Conservation (phyloP, 495 filamentous ascomycete genomes). For the Pyrenula aspistea region DNA sequence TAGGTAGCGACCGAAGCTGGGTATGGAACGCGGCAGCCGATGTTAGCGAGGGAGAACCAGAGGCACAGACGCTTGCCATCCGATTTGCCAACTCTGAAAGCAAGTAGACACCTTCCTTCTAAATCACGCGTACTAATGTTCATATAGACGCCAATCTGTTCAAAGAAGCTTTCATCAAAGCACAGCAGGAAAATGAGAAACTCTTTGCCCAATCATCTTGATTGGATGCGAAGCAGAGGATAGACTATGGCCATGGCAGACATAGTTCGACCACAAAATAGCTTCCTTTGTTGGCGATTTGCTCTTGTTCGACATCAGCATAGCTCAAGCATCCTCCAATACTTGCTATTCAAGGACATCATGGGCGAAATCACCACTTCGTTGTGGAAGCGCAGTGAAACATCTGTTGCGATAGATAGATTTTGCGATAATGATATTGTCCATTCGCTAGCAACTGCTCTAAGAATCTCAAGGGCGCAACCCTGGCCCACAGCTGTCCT, state of each 20-base stretch:
- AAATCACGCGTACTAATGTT: slow-evolving; percentile 9
- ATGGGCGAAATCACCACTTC: no score
- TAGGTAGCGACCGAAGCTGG: slow-evolving; percentile 96
- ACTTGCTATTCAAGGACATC: slow-evolving; percentile 1
- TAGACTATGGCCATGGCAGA: no score
- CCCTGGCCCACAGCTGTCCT: no score
- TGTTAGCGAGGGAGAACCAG: slow-evolving; percentile 95
- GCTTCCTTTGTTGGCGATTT: background rate
- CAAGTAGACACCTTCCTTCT: slow-evolving; percentile 31
- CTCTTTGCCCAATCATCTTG: slow-evolving; percentile 44
- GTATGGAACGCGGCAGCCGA: slow-evolving; percentile 98
- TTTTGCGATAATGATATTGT: background rate
- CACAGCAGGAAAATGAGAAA: slow-evolving; percentile 90
- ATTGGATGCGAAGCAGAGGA: no score
- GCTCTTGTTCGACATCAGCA: background rate
- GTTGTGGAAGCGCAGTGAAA: background rate
- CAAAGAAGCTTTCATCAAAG: slow-evolving; percentile 97
- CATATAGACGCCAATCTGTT: slow-evolving; percentile 85
- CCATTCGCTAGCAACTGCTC: background rate
- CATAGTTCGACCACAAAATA: background rate
- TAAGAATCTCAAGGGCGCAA: no score
- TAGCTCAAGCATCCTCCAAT: slow-evolving; percentile 1
- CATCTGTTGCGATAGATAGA: background rate
- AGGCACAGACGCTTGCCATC: slow-evolving; percentile 91
- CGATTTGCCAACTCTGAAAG: slow-evolving; percentile 97